These are phyloP conservation scores for Penicillium concentricum DNA, from an alignment of 2,329 filamentous ascomycete genomes.

Conservation along the genomic window DNA sequence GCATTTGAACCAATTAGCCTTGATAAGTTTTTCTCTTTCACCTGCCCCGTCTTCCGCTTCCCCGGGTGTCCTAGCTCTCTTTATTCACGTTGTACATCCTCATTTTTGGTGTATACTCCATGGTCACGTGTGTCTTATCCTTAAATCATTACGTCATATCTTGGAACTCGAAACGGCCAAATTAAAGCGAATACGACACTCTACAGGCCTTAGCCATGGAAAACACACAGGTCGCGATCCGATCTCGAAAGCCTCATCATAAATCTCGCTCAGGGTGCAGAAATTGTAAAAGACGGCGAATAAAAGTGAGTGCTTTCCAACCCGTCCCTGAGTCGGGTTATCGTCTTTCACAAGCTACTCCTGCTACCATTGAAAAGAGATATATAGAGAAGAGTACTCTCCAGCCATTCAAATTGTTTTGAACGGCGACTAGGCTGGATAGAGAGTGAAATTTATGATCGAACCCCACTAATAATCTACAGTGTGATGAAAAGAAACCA, in stretches of 20 bases:
- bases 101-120: not conserved
- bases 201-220: not conserved
- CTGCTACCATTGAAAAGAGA: not conserved
- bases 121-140: not conserved
- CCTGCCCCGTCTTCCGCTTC: not conserved
- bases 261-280: constrained; percentile 36
- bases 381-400: not conserved
- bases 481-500: constrained; percentile 39
- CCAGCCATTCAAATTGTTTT: constrained; percentile 3
- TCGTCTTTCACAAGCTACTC: not conserved
- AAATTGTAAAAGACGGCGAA: constrained; percentile 35
- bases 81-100: not conserved
- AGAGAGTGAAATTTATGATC: not conserved
- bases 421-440: not conserved
- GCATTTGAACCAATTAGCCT: too few relatives aligned
- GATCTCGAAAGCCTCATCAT: constrained; percentile 31
- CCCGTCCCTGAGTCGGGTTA: not conserved
- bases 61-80: not conserved
- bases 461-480: constrained; percentile 6
- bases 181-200: not conserved
- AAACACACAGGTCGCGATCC: not conserved
- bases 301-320: constrained; percentile 30
- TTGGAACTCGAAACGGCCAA: not conserved
- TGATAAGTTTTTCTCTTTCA: too few relatives aligned
- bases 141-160: not conserved